Conservation (phyloP, 371 early-diverging fungal species). For the Cokeromyces recurvatus region DNA sequence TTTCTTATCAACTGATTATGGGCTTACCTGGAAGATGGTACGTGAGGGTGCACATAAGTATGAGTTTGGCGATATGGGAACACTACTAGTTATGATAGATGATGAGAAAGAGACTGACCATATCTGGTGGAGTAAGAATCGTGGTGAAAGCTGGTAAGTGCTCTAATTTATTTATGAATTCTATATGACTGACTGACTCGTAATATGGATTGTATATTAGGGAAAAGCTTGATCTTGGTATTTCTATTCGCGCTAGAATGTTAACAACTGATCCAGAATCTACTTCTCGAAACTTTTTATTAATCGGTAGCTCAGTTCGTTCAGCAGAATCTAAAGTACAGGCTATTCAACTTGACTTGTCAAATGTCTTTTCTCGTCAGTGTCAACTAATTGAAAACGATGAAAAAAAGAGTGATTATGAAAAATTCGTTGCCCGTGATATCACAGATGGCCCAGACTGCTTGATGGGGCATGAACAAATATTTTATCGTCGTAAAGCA, state of each 20-base stretch:
- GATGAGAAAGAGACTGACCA: constrained; percentile 67
- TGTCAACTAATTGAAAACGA: constrained; percentile 58
- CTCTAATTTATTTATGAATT: constrained; percentile 5
- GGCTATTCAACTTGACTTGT: constrained; percentile 70
- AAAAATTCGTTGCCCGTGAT: constrained; percentile 68
- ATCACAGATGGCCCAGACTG: constrained; percentile 67
- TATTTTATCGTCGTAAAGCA: constrained; percentile 73
- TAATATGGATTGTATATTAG: too few relatives aligned
- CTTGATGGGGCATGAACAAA: constrained; percentile 80
- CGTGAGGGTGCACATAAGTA: constrained; percentile 82
- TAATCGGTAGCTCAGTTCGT: constrained; percentile 37
- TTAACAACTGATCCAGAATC: constrained; percentile 66
- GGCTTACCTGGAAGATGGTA: constrained; percentile 78
- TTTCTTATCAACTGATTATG: constrained; percentile 82
- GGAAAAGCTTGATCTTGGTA: constrained; percentile 34
- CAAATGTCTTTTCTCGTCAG: constrained; percentile 51
- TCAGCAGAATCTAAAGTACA: constrained; percentile 34
- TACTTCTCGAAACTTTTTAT: constrained; percentile 54
- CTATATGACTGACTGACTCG: too few relatives aligned
- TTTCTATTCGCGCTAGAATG: constrained; percentile 50
- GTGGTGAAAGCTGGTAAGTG: constrained; percentile 78
- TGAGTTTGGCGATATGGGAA: constrained; percentile 86
- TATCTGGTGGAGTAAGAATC: constrained; percentile 75
- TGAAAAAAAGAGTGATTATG: constrained; percentile 66
- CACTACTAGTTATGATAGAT: constrained; percentile 69